Percentiles rank a stretch among this genome's conserved stretches.
Evolutionary conservation across 2,329 filamentous ascomycete genomes (phyloP).

Genomic region (Biscogniauxia marginata): DNA sequence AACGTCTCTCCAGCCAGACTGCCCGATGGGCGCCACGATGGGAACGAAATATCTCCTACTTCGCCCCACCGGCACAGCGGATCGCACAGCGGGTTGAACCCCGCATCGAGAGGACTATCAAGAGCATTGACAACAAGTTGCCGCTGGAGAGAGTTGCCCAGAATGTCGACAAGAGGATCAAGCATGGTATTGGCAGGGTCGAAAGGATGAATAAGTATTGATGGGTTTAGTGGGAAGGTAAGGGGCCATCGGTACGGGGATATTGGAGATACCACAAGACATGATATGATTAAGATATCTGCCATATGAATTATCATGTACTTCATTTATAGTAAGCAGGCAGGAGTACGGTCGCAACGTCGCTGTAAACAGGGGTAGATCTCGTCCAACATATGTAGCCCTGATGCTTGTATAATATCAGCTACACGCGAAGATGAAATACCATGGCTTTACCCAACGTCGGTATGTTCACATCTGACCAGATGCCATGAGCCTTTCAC

Average conservation of each 20-base stretch:
- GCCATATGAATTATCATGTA: slow-evolving; percentile 3
- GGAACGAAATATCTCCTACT: slow-evolving; percentile 57
- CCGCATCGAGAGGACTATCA: slow-evolving; percentile 44
- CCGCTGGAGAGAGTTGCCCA: slow-evolving; percentile 52
- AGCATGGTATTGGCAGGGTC: slow-evolving; percentile 41
- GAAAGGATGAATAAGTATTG: slow-evolving; percentile 16
- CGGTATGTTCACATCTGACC: background rate
- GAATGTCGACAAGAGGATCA: slow-evolving; percentile 47
- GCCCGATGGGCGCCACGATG: slow-evolving; percentile 58
- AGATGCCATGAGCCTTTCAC: background rate
- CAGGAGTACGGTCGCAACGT: slow-evolving; percentile 6
- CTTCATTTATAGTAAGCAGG: slow-evolving; percentile 2
- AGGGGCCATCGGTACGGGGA: background rate
- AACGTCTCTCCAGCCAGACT: slow-evolving; percentile 53
- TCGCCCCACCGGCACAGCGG: slow-evolving; percentile 46
- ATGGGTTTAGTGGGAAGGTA: background rate
- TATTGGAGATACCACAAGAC: slow-evolving; percentile 2
- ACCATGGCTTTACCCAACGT: no score
- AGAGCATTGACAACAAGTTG: slow-evolving; percentile 45
- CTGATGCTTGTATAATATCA: background rate
- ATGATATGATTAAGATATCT: slow-evolving; percentile 1
- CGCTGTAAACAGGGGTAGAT: slow-evolving; percentile 15
- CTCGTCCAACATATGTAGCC: slow-evolving; percentile 4
- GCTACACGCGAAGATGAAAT: no score
- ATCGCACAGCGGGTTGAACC: slow-evolving; percentile 50